Evolutionary conservation across 257 asterid species (phyloP).

Genomic region (Plectranthus barbatus): DNA sequence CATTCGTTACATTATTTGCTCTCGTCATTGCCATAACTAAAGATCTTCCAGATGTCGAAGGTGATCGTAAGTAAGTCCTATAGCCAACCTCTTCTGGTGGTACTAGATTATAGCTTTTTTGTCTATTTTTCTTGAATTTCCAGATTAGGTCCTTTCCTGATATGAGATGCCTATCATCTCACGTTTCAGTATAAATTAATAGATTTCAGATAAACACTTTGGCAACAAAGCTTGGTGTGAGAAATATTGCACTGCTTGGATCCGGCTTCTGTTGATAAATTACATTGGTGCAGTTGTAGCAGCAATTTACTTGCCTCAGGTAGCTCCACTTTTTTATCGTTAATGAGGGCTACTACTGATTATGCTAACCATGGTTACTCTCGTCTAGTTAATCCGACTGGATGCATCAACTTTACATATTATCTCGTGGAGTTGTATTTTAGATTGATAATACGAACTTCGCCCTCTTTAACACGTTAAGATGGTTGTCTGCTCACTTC

Average conservation of each 20-base stretch:
- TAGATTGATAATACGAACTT: too few species aligned
- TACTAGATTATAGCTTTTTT: slow-evolving; percentile 7
- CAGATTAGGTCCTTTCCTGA: neutral
- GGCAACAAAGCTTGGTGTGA: slow-evolving; percentile 95
- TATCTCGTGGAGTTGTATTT: too few species aligned
- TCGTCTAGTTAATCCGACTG: too few species aligned
- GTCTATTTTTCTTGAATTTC: neutral
- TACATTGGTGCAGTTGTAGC: slow-evolving; percentile 71
- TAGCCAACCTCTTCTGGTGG: slow-evolving; percentile 3
- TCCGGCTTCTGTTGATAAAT: slow-evolving; percentile 68
- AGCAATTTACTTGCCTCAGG: slow-evolving; percentile 89
- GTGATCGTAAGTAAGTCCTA: slow-evolving; percentile 91
- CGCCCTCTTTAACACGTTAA: too few species aligned
- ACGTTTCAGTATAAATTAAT: slow-evolving; percentile 11
- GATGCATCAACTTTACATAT: too few species aligned
- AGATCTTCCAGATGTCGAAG: slow-evolving; percentile 99
- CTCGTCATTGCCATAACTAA: slow-evolving; percentile 97
- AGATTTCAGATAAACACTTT: slow-evolving; percentile 96
- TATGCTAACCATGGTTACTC: too few species aligned
- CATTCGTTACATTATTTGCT: slow-evolving; percentile 85
- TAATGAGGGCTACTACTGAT: too few species aligned
- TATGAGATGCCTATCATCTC: slow-evolving; percentile 9
- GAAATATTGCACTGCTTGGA: slow-evolving; percentile 87
- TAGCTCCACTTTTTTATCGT: slow-evolving; percentile 15
- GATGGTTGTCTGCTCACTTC: too few species aligned